phyloP scores from a whole-genome alignment of 2,329 filamentous ascomycete genomes.

The Aureobasidium mangrovei region DNA sequence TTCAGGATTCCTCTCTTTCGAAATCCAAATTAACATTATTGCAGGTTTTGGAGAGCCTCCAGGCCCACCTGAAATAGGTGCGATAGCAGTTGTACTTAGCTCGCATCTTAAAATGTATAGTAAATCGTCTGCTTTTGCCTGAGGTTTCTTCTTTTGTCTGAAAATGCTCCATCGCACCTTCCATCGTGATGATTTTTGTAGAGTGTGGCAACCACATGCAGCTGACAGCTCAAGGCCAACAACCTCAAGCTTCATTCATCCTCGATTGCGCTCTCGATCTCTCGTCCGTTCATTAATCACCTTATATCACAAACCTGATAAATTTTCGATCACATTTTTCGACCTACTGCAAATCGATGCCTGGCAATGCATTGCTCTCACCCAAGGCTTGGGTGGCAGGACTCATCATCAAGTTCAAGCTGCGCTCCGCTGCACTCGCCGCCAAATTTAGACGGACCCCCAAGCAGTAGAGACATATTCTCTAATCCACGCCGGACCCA shows the following conservation, averaged over 20 bases:
- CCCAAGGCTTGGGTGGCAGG: neutral
- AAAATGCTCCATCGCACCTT: neutral
- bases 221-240: no score
- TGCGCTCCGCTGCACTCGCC: neutral
- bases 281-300: neutral
- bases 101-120: constrained; percentile 11
- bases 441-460: constrained; percentile 7
- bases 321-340: neutral
- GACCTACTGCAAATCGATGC: constrained; percentile 4
- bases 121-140: constrained; percentile 20
- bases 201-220: no score
- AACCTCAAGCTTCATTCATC: neutral
- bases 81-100: constrained; percentile 32
- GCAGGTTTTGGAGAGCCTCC: constrained; percentile 74
- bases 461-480: neutral
- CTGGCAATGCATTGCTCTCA: neutral
- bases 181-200: neutral
- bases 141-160: neutral
- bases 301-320: constrained; percentile 1
- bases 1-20: constrained; percentile 21
- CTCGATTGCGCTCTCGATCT: neutral
- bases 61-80: constrained; percentile 69
- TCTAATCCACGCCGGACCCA: neutral
- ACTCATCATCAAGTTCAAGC: constrained; percentile 7
- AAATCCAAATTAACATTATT: constrained; percentile 10